Percentiles rank a stretch among this genome's conserved stretches.
Evolutionary conservation across 2,329 filamentous ascomycete species (phyloP).

Genomic region (Aureobasidium mangrovei): DNA sequence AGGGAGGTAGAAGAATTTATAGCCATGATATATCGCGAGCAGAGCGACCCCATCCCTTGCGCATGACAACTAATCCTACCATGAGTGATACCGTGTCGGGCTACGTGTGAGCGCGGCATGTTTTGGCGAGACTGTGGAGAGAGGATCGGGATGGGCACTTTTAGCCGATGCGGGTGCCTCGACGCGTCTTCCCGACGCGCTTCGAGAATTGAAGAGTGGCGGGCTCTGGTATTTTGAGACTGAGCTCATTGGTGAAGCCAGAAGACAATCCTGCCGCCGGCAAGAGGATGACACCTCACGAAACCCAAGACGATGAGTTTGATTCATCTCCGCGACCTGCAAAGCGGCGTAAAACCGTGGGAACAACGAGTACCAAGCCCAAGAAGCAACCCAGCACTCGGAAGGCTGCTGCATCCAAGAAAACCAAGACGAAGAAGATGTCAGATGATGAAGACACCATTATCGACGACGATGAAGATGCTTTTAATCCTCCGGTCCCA

Average conservation of each 20-base stretch:
- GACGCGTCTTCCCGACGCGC: slow-evolving; percentile 7
- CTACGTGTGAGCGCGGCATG: not conserved
- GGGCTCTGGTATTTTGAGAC: not conserved
- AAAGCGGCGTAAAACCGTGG: slow-evolving; percentile 21
- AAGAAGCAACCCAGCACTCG: slow-evolving; percentile 14
- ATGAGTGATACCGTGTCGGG: not conserved
- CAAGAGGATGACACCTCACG: not conserved
- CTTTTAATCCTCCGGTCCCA: slow-evolving; percentile 6
- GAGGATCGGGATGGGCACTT: not conserved
- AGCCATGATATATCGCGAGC: not conserved
- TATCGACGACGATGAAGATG: slow-evolving; percentile 6
- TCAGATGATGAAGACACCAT: not conserved
- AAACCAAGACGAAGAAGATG: not conserved
- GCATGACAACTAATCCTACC: not conserved
- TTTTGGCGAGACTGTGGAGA: too few relatives aligned
- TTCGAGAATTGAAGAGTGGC: not conserved
- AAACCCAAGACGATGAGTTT: slow-evolving; percentile 18
- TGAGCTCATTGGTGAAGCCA: not conserved
- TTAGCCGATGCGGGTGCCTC: slow-evolving; percentile 1
- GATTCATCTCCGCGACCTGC: slow-evolving; percentile 25
- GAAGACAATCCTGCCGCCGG: not conserved
- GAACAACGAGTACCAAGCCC: slow-evolving; percentile 18
- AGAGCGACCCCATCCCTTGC: too few relatives aligned
- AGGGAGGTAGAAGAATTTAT: slow-evolving; percentile 18
- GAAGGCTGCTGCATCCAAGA: slow-evolving; percentile 8